Conservation (phyloP, 163 green algal genomes). For the Smithsoniella earleae region DNA sequence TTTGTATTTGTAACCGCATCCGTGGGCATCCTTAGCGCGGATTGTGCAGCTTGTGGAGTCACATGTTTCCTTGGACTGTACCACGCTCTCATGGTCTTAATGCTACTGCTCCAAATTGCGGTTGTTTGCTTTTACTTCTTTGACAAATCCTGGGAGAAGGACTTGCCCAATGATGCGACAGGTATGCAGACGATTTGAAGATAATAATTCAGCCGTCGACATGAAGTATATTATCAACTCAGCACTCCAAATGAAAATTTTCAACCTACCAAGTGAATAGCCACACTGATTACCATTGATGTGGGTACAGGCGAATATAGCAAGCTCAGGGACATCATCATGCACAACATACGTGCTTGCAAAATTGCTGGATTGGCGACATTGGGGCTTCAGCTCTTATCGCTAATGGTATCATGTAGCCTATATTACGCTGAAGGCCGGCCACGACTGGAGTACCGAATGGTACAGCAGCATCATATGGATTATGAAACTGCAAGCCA, state of each 20-base stretch:
- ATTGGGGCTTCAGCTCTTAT: constrained; percentile 12
- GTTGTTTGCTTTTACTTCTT: constrained; percentile 30
- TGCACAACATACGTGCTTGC: constrained; percentile 1
- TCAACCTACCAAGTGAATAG: no score
- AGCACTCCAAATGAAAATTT: neutral
- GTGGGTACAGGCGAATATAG: neutral
- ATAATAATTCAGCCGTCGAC: neutral
- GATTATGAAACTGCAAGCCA: constrained; percentile 16
- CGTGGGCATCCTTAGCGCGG: constrained; percentile 14
- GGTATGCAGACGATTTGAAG: neutral
- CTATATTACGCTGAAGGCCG: constrained; percentile 6
- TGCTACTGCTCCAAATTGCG: constrained; percentile 26
- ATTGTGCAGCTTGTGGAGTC: constrained; percentile 22
- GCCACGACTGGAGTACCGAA: neutral
- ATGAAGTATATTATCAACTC: neutral
- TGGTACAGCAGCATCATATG: neutral
- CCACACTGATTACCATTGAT: neutral
- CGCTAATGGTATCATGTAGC: constrained; percentile 23
- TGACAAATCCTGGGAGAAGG: constrained; percentile 30
- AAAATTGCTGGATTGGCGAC: constrained; percentile 19
- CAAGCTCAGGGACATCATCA: constrained; percentile 13
- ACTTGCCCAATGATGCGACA: neutral
- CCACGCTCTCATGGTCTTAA: constrained; percentile 20
- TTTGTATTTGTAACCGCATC: constrained; percentile 24
- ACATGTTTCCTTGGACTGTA: constrained; percentile 23